Evolutionary conservation across 2,329 filamentous ascomycete species (phyloP).

Genomic region (Daldinia eschscholtzii): DNA sequence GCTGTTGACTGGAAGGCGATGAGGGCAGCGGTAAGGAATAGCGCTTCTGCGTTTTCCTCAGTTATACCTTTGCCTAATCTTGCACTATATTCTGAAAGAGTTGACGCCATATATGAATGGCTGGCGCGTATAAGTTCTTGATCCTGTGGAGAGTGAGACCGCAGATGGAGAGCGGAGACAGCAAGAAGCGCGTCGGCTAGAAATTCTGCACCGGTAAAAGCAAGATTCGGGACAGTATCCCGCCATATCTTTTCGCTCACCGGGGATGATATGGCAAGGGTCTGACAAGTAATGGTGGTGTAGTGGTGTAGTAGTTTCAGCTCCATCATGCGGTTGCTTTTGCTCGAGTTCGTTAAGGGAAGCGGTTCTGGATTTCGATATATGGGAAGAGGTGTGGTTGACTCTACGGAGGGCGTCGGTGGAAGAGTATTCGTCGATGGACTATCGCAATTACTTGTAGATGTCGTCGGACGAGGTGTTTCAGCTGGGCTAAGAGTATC

Average conservation of each 20-base stretch:
- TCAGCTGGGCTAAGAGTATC: slow-evolving; percentile 59
- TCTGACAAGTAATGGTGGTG: slow-evolving; percentile 70
- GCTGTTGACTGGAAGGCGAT: slow-evolving; percentile 77
- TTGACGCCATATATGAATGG: slow-evolving; percentile 74
- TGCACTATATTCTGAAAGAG: slow-evolving; percentile 70
- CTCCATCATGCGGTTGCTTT: slow-evolving; percentile 66
- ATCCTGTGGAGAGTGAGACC: slow-evolving; percentile 69
- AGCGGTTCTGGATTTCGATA: slow-evolving; percentile 54
- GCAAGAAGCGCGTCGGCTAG: slow-evolving; percentile 74
- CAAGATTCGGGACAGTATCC: slow-evolving; percentile 69
- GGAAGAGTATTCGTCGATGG: slow-evolving; percentile 47
- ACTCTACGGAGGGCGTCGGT: slow-evolving; percentile 43
- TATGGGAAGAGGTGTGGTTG: slow-evolving; percentile 53
- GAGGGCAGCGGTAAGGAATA: slow-evolving; percentile 72
- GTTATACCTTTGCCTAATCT: slow-evolving; percentile 69
- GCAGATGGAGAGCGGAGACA: slow-evolving; percentile 72
- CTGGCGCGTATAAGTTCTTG: slow-evolving; percentile 71
- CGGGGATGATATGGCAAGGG: slow-evolving; percentile 67
- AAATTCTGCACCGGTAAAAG: slow-evolving; percentile 69
- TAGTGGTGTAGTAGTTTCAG: slow-evolving; percentile 75
- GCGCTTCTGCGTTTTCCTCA: slow-evolving; percentile 69
- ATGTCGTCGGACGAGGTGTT: slow-evolving; percentile 51
- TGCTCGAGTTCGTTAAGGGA: slow-evolving; percentile 54
- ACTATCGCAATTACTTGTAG: slow-evolving; percentile 49
- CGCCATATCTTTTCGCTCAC: slow-evolving; percentile 70